Evolutionary conservation across 192 early-diverging fungal species (phyloP).

Genomic region (Coemansia sp.): DNA sequence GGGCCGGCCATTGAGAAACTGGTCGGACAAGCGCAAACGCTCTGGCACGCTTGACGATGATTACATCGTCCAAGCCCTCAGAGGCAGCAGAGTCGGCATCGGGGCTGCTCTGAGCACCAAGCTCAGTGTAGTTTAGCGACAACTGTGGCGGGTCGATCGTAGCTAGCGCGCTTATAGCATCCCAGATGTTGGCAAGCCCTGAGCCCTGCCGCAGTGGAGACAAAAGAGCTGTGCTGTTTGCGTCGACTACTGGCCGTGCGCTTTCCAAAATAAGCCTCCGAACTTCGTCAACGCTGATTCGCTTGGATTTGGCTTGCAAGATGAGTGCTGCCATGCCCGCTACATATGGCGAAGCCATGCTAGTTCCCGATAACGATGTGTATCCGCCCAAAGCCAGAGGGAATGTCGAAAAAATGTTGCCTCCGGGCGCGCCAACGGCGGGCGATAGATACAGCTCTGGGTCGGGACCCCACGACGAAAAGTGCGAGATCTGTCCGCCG

Average conservation of each 20-base stretch:
- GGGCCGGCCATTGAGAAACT: neutral
- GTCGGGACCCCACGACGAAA: constrained; percentile 75
- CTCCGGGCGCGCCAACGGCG: constrained; percentile 63
- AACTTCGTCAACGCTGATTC: constrained; percentile 30
- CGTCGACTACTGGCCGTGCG: constrained; percentile 33
- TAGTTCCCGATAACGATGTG: constrained; percentile 63
- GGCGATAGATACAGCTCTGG: constrained; percentile 69
- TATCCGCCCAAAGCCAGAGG: constrained; percentile 60
- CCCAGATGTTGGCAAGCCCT: constrained; percentile 46
- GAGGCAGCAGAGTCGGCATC: neutral
- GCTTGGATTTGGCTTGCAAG: constrained; percentile 40
- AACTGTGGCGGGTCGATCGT: constrained; percentile 47
- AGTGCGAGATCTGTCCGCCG: constrained; percentile 67
- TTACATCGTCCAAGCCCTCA: constrained; percentile 5
- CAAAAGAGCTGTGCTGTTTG: constrained; percentile 42
- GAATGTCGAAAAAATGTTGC: constrained; percentile 64
- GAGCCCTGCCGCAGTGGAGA: constrained; percentile 53
- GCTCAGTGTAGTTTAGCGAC: constrained; percentile 45
- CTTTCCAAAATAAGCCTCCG: constrained; percentile 46
- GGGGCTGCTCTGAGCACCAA: neutral
- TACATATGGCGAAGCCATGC: constrained; percentile 69
- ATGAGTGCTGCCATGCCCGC: constrained; percentile 53
- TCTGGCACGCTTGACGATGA: neutral
- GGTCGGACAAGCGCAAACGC: neutral
- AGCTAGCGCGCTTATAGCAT: constrained; percentile 32